Evolutionary conservation across 1,284 basidiomycete species (phyloP).

Genomic region (Ganoderma lucidum): DNA sequence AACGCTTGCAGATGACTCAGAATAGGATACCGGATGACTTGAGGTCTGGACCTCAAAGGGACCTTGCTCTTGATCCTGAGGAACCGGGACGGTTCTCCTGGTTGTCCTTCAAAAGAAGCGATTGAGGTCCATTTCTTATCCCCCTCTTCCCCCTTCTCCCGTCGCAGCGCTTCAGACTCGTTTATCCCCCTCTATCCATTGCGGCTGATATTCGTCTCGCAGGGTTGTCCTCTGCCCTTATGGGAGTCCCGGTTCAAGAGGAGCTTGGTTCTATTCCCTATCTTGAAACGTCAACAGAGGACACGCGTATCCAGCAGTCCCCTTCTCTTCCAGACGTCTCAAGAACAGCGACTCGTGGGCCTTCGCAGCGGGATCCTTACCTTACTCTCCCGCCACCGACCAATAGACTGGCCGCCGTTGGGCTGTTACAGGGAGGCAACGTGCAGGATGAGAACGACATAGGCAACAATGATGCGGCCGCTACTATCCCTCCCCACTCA

Average conservation of each 20-base stretch:
- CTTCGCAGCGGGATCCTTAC: neutral
- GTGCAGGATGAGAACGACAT: neutral
- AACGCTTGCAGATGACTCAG: neutral
- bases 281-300: neutral
- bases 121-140: neutral
- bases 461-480: neutral
- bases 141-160: neutral
- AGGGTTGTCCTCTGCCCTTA: neutral
- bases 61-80: neutral
- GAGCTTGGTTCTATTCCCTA: no score
- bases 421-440: conserved; percentile 5
- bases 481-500: neutral
- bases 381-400: neutral
- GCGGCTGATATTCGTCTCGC: neutral
- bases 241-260: neutral
- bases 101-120: neutral
- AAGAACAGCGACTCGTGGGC: neutral
- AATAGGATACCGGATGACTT: neutral
- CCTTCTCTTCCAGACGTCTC: neutral
- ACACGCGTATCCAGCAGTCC: neutral
- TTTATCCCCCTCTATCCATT: neutral
- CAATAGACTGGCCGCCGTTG: neutral
- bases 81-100: neutral
- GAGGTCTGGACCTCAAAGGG: neutral
- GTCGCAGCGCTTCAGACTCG: neutral